phyloP scores from a whole-genome alignment of 345 rosid genomes.

The Eucalyptus erythrocorys region DNA sequence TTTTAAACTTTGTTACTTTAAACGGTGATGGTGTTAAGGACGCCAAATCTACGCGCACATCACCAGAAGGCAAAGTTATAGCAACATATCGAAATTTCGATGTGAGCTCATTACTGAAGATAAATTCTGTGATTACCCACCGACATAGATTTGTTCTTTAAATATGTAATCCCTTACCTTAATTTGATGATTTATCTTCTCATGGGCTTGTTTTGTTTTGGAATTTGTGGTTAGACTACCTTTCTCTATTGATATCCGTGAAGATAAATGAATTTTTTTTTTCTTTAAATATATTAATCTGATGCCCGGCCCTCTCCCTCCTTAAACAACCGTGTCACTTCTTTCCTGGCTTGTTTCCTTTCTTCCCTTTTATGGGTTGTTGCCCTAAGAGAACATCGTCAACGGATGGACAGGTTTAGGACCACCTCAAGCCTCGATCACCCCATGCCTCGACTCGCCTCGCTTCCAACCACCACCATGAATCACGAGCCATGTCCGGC shows the following conservation, averaged over 20 bases:
- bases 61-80: rapidly evolving
- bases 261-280: too few species aligned
- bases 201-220: too few species aligned
- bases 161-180: too few species aligned
- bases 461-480: background rate
- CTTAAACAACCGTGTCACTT: too few species aligned
- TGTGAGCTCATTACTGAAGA: background rate
- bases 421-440: background rate
- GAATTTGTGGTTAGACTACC: rapidly evolving
- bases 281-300: too few species aligned
- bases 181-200: too few species aligned
- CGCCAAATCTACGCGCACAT: rapidly evolving
- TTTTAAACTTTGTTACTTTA: background rate
- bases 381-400: background rate
- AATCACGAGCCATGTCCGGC: background rate
- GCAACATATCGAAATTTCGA: rapidly evolving
- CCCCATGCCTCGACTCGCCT: background rate
- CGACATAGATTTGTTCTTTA: rapidly evolving
- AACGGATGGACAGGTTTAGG: background rate
- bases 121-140: rapidly evolving
- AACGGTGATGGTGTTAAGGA: background rate
- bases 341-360: too few species aligned
- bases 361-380: background rate
- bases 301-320: too few species aligned
- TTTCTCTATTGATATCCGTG: too few species aligned